These are phyloP conservation scores for Rhodotorula sp. DNA, from an alignment of 1,284 basidiomycete species.

Conservation along the genomic window DNA sequence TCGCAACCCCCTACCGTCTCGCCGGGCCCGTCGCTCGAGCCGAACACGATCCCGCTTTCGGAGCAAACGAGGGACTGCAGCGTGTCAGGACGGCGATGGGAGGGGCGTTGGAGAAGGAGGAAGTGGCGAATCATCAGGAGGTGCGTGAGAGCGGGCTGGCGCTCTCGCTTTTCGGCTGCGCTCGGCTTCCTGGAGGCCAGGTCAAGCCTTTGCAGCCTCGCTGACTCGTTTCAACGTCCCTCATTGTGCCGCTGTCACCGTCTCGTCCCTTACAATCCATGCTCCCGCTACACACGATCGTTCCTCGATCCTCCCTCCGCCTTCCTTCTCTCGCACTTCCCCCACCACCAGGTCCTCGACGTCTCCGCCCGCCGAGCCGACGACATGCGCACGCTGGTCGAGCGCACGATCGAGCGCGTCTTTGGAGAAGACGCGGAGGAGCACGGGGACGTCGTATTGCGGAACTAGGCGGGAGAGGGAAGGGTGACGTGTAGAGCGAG, in stretches of 20 bases:
- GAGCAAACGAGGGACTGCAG: neutral
- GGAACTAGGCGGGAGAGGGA: too few species aligned
- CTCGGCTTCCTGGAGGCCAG: too few species aligned
- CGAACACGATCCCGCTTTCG: conserved; percentile 4
- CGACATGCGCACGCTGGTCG: conserved; percentile 37
- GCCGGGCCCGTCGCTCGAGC: conserved; percentile 37
- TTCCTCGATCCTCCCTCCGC: neutral
- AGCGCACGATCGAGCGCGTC: conserved; percentile 25
- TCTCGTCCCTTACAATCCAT: too few species aligned
- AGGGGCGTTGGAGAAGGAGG: conserved; percentile 9
- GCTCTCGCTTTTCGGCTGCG: too few species aligned
- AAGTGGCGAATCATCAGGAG: conserved; percentile 39
- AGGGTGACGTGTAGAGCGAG: too few species aligned
- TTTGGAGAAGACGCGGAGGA: conserved; percentile 1
- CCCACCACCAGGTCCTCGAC: conserved; percentile 27
- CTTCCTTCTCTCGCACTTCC: neutral
- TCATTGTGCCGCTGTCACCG: too few species aligned
- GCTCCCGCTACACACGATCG: too few species aligned
- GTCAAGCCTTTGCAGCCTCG: too few species aligned
- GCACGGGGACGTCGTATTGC: too few species aligned
- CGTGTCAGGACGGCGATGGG: neutral
- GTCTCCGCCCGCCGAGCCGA: conserved; percentile 29
- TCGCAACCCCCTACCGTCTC: conserved; percentile 38
- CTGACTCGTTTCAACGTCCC: too few species aligned
- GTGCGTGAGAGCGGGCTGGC: conserved; percentile 4